phyloP scores from a whole-genome alignment of 176 grass and related monocot genomes.

The Oropetium thomaeum region DNA sequence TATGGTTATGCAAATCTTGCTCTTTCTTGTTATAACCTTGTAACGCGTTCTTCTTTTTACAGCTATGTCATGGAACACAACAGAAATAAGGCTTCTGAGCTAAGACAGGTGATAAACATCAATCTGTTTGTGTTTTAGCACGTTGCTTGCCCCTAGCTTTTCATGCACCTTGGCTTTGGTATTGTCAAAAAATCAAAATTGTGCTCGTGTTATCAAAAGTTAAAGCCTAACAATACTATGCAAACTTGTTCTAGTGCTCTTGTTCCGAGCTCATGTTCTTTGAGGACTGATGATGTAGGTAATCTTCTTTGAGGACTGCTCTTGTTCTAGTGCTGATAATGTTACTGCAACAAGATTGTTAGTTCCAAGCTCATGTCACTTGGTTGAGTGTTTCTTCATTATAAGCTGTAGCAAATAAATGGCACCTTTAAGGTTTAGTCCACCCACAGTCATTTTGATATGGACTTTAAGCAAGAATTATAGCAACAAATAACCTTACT shows the following conservation, averaged over 20 bases:
- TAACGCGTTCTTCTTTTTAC: neutral
- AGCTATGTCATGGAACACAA: slow-evolving; percentile 93
- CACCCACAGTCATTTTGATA: neutral
- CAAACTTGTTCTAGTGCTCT: slow-evolving; percentile 9
- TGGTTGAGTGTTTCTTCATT: neutral
- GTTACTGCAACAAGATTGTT: neutral
- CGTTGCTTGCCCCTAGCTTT: neutral
- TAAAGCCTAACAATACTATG: neutral
- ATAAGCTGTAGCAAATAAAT: slow-evolving; percentile 8
- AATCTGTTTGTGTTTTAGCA: neutral
- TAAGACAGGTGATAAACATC: slow-evolving; percentile 65
- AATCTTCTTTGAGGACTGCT: slow-evolving; percentile 2
- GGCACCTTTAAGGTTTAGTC: neutral
- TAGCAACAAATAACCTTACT: neutral
- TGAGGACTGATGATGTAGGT: neutral
- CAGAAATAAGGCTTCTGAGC: slow-evolving; percentile 62
- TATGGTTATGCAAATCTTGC: neutral
- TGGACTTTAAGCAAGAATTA: neutral
- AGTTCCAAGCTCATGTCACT: neutral
- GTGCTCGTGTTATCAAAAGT: neutral
- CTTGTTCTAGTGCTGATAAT: neutral
- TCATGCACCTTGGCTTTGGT: neutral
- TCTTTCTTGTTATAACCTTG: slow-evolving; percentile 9
- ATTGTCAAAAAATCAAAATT: neutral
- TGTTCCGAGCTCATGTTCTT: slow-evolving; percentile 14